These are phyloP conservation scores for Macrocybe gigantea DNA, from an alignment of 768 basidiomycete species.

Conservation along the genomic window DNA sequence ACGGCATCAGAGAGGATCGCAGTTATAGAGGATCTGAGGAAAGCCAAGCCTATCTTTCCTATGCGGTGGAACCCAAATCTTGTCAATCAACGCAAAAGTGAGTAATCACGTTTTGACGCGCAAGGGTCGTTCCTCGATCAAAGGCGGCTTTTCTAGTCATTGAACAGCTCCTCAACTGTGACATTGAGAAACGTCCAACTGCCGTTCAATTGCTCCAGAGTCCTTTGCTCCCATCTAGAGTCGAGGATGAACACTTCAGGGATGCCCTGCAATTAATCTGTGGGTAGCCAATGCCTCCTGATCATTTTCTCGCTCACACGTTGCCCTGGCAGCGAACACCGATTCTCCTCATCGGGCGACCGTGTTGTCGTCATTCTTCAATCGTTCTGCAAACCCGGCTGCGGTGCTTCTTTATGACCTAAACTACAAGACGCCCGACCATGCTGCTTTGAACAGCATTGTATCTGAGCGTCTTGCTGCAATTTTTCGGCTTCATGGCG, in stretches of 20 bases:
- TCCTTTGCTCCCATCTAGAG: slow-evolving; percentile 61
- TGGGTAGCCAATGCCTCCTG: slow-evolving; percentile 23
- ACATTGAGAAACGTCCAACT: slow-evolving; percentile 70
- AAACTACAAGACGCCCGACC: slow-evolving; percentile 61
- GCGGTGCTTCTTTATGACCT: slow-evolving; percentile 72
- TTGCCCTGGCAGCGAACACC: slow-evolving; percentile 49
- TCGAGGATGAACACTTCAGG: slow-evolving; percentile 86
- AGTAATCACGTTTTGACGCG: slow-evolving; percentile 15
- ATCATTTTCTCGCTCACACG: background rate
- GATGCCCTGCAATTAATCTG: slow-evolving; percentile 73
- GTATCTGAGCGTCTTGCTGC: slow-evolving; percentile 72
- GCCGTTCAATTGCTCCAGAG: slow-evolving; percentile 84
- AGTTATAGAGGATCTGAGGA: slow-evolving; percentile 75
- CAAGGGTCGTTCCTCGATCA: too few relatives aligned
- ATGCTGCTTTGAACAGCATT: slow-evolving; percentile 64
- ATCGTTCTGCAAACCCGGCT: slow-evolving; percentile 56
- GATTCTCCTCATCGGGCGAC: slow-evolving; percentile 79
- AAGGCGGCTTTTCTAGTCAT: slow-evolving; percentile 47
- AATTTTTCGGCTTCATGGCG: slow-evolving; percentile 86
- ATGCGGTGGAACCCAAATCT: slow-evolving; percentile 59
- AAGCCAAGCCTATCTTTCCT: slow-evolving; percentile 74
- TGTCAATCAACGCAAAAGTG: slow-evolving; percentile 64
- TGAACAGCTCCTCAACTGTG: slow-evolving; percentile 73
- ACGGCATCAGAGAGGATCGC: slow-evolving; percentile 82
- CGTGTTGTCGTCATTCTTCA: slow-evolving; percentile 75